A percentile compares a stretch with the other conserved stretches of the same genome.
These are phyloP conservation scores for Sequoiadendron giganteum DNA, from an alignment of 75 land plant species.

Conservation along the genomic window DNA sequence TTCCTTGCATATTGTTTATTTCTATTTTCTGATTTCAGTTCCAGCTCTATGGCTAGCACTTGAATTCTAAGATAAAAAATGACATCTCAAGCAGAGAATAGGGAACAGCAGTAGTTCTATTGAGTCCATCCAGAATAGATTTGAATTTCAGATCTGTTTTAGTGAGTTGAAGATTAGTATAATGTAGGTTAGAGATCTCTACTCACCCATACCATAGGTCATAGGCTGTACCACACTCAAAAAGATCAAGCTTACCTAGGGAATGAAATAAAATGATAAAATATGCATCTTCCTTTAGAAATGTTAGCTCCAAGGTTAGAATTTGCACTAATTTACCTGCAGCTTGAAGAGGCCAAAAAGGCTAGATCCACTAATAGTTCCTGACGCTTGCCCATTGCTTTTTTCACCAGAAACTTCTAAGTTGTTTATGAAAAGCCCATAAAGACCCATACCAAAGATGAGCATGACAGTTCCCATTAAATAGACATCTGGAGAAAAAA, in stretches of 20 bases:
- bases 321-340: slow-evolving; percentile 30
- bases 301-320: background rate
- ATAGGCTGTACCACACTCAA: background rate
- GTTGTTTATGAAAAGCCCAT: slow-evolving; percentile 84
- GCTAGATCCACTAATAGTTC: slow-evolving; percentile 40
- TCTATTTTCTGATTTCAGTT: too few species aligned
- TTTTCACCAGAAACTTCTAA: slow-evolving; percentile 29
- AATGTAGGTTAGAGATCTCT: background rate
- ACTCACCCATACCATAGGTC: background rate
- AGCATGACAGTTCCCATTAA: slow-evolving; percentile 92
- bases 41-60: background rate
- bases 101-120: background rate
- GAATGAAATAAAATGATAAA: background rate
- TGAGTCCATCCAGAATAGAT: background rate
- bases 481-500: slow-evolving; percentile 61
- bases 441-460: slow-evolving; percentile 94
- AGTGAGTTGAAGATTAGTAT: background rate
- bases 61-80: background rate
- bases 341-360: slow-evolving; percentile 73
- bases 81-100: background rate
- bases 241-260: background rate
- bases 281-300: background rate
- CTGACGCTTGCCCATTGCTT: slow-evolving; percentile 12
- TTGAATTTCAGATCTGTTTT: background rate
- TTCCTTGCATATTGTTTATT: too few species aligned